Evolutionary conservation across 1,284 basidiomycete genomes (phyloP).

Genomic region (Melampsora larici-populina): DNA sequence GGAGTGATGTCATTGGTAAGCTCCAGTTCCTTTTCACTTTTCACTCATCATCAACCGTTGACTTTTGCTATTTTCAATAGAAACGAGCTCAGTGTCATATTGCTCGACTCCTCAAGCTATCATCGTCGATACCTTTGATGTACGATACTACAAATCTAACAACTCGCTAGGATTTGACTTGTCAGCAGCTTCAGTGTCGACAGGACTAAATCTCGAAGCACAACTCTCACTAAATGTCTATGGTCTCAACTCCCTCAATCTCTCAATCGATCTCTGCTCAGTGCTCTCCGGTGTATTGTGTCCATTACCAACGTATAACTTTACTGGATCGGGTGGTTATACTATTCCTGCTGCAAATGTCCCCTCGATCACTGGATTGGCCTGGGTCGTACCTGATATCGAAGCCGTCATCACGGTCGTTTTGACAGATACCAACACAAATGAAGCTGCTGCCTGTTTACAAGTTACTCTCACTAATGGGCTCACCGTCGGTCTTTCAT

Average conservation of each 20-base stretch:
- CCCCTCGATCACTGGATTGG: conserved; percentile 49
- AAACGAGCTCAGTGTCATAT: conserved; percentile 51
- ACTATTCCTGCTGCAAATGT: conserved; percentile 47
- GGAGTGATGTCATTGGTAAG: conserved; percentile 4
- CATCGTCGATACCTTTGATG: conserved; percentile 48
- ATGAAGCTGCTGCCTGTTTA: conserved; percentile 49
- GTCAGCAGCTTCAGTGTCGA: conserved; percentile 49
- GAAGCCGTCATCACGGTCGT: conserved; percentile 52
- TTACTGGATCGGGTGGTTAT: conserved; percentile 50
- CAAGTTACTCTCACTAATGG: conserved; percentile 53
- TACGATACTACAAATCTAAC: conserved; percentile 50
- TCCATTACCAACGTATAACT: conserved; percentile 52
- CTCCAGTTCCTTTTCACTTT: neutral
- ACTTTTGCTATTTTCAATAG: conserved; percentile 1
- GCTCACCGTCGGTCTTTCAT: conserved; percentile 50
- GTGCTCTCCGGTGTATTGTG: conserved; percentile 50
- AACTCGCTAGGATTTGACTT: conserved; percentile 51
- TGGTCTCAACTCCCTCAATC: conserved; percentile 50
- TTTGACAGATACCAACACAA: conserved; percentile 47
- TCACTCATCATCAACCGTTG: neutral
- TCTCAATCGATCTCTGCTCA: conserved; percentile 51
- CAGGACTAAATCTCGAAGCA: conserved; percentile 46
- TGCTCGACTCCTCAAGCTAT: conserved; percentile 51
- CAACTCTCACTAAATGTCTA: conserved; percentile 48
- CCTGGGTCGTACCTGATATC: conserved; percentile 52